Conservation (phyloP, 1,284 basidiomycete species). For the Fereydounia khargensis region DNA sequence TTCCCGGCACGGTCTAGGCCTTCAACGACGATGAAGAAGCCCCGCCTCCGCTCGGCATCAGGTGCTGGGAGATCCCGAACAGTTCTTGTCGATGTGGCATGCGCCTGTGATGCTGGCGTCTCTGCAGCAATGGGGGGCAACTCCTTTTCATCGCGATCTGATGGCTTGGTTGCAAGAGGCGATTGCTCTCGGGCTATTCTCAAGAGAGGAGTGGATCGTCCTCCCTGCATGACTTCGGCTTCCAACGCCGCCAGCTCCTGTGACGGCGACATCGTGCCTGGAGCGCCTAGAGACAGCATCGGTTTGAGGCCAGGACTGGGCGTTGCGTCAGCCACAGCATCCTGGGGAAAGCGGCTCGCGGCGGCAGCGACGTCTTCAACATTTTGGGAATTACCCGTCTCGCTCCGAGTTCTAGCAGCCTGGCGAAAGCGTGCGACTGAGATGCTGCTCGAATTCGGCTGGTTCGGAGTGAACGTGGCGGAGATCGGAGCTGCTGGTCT, state of each 20-base stretch:
- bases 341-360: no score
- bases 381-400: slow-evolving; percentile 14
- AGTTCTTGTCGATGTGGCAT: background rate
- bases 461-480: background rate
- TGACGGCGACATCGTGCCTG: slow-evolving; percentile 8
- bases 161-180: background rate
- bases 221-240: slow-evolving; percentile 15
- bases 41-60: slow-evolving; percentile 19
- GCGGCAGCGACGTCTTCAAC: slow-evolving; percentile 3
- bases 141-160: background rate
- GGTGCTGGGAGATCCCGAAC: background rate
- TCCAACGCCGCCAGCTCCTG: slow-evolving; percentile 31
- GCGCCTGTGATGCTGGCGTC: background rate
- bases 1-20: slow-evolving; percentile 56
- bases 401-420: slow-evolving; percentile 23
- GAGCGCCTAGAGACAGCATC: background rate
- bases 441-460: slow-evolving; percentile 24
- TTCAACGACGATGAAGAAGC: slow-evolving; percentile 53
- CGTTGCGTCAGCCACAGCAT: no score
- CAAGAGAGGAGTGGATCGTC: slow-evolving; percentile 7
- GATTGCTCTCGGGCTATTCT: background rate
- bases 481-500: slow-evolving; percentile 6
- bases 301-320: background rate
- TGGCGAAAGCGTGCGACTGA: slow-evolving; percentile 33
- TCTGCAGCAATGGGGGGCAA: background rate